Conservation (phyloP, 345 rosid genomes). For the Eucalyptus shirleyi region DNA sequence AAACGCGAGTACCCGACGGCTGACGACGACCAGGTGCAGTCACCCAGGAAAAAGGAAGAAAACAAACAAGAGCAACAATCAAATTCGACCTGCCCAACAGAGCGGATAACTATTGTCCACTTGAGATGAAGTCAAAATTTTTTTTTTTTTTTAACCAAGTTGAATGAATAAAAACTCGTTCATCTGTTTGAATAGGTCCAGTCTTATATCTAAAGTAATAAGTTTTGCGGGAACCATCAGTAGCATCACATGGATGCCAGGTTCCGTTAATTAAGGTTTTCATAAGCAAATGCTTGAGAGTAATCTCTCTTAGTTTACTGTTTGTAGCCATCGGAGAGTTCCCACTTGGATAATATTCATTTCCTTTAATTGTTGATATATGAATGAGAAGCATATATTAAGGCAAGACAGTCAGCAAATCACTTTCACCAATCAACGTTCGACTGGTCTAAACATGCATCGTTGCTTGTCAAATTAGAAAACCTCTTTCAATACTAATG, state of each 20-base stretch:
- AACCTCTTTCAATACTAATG: background rate
- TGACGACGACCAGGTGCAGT: background rate
- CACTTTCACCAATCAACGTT: background rate
- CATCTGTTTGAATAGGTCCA: background rate
- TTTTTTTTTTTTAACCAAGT: background rate
- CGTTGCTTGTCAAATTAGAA: background rate
- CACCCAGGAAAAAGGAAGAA: background rate
- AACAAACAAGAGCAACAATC: background rate
- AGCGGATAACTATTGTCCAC: background rate
- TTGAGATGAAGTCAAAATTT: background rate
- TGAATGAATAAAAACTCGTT: background rate
- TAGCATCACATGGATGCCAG: background rate
- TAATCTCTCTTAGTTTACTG: background rate
- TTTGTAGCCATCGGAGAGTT: background rate
- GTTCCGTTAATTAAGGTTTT: background rate
- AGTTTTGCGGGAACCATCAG: background rate
- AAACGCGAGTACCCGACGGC: background rate
- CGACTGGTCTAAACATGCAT: background rate
- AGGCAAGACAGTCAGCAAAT: background rate
- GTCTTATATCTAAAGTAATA: background rate
- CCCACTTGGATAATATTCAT: background rate
- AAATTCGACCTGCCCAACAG: background rate
- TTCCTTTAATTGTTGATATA: background rate
- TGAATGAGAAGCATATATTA: background rate
- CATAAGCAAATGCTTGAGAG: background rate